These are phyloP conservation scores for Arthrobotrys sphaeroides DNA, from an alignment of 2,329 filamentous ascomycete species.

Conservation along the genomic window DNA sequence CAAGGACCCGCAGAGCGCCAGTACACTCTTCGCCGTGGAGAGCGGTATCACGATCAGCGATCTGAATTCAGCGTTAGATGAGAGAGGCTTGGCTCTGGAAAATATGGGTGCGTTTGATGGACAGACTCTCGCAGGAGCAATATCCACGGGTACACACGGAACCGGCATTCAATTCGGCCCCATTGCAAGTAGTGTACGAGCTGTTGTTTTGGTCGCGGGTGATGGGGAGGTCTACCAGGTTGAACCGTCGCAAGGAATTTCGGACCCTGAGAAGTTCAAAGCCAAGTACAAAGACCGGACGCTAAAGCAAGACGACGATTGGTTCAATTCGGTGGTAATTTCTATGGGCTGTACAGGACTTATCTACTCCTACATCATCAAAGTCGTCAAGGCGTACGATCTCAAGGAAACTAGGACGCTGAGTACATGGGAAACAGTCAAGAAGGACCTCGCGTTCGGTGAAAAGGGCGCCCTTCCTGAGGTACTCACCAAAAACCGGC, in stretches of 20 bases:
- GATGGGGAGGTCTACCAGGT: neutral
- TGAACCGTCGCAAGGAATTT: neutral
- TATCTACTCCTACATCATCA: conserved; percentile 18
- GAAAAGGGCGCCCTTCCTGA: neutral
- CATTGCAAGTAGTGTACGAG: conserved; percentile 4
- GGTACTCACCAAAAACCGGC: neutral
- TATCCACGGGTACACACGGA: conserved; percentile 19
- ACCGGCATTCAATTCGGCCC: conserved; percentile 8
- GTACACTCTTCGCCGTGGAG: conserved; percentile 4
- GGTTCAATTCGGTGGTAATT: conserved; percentile 9
- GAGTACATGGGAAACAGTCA: neutral
- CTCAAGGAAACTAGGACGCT: neutral
- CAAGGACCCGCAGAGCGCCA: neutral
- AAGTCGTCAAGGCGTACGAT: neutral
- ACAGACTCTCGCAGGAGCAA: conserved; percentile 13
- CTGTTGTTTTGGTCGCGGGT: neutral
- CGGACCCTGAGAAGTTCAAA: conserved; percentile 1
- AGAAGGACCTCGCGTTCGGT: neutral
- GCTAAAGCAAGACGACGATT: conserved; percentile 15
- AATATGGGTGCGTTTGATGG: conserved; percentile 26
- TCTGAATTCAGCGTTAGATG: neutral
- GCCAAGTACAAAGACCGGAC: neutral
- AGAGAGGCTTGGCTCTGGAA: neutral
- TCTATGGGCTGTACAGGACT: conserved; percentile 18
- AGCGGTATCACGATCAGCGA: conserved; percentile 14